A percentile compares a stretch with the other conserved stretches of the same genome.
Conservation (phyloP, 352 stramenopile species). For the Phytophthora cactorum region DNA sequence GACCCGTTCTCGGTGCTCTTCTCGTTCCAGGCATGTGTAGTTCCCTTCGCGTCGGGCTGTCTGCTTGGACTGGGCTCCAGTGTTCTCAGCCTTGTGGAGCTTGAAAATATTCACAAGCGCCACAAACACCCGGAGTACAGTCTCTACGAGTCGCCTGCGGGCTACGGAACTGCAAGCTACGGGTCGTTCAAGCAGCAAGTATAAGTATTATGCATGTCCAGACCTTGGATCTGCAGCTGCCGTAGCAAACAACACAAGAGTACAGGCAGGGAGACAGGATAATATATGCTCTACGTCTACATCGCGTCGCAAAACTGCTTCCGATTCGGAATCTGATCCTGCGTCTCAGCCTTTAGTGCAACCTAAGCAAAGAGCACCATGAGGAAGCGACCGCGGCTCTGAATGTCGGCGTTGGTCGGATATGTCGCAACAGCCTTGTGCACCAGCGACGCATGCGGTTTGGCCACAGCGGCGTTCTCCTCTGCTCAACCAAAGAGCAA, state of each 20-base stretch:
- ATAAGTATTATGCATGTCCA: conserved; percentile 33
- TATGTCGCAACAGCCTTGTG: conserved; percentile 52
- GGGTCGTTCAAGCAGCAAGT: conserved; percentile 47
- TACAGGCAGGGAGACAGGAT: conserved; percentile 29
- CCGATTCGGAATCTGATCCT: conserved; percentile 2
- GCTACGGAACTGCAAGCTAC: conserved; percentile 45
- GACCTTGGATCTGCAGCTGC: conserved; percentile 22
- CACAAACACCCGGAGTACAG: conserved; percentile 86
- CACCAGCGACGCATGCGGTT: conserved; percentile 51
- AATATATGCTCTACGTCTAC: conserved; percentile 44
- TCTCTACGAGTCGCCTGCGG: conserved; percentile 52
- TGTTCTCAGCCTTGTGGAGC: conserved; percentile 75
- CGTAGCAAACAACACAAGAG: conserved; percentile 25
- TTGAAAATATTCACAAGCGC: conserved; percentile 81
- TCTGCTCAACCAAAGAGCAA: conserved; percentile 36
- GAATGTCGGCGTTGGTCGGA: conserved; percentile 61
- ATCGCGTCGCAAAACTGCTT: conserved; percentile 5
- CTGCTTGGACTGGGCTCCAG: conserved; percentile 66
- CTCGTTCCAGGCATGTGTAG: conserved; percentile 72
- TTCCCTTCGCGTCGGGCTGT: conserved; percentile 75
- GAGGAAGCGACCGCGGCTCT: conserved; percentile 72
- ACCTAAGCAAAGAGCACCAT: conserved; percentile 50
- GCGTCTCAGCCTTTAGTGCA: conserved; percentile 1
- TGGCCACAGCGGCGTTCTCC: conserved; percentile 62
- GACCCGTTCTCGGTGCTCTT: conserved; percentile 83